phyloP scores from a whole-genome alignment of 805 yeast species.

The Naumovozyma dairenensis region DNA sequence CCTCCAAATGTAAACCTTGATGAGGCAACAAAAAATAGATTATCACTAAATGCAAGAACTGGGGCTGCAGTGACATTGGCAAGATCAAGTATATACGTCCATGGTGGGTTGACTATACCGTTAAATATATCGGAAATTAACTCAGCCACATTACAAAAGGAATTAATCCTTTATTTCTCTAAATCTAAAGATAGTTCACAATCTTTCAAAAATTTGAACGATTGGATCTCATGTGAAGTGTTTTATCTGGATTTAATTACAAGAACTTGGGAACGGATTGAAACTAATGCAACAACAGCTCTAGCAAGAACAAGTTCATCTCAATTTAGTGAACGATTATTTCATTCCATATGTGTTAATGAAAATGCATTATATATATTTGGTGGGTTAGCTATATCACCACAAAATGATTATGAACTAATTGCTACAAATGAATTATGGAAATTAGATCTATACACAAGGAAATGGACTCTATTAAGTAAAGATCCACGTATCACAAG shows the following conservation, averaged over 20 bases:
- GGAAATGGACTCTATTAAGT: constrained; percentile 45
- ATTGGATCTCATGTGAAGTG: constrained; percentile 52
- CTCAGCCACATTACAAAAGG: constrained; percentile 31
- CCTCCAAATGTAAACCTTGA: constrained; percentile 18
- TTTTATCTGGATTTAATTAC: constrained; percentile 52
- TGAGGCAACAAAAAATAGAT: constrained; percentile 38
- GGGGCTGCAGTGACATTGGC: constrained; percentile 54
- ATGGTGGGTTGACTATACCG: constrained; percentile 61
- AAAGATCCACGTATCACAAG: constrained; percentile 29
- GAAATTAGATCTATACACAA: constrained; percentile 47
- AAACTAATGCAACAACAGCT: constrained; percentile 10
- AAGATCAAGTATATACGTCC: constrained; percentile 51
- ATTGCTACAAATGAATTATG: constrained; percentile 56
- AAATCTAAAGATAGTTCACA: constrained; percentile 15
- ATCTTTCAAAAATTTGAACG: constrained; percentile 19
- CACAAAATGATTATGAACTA: constrained; percentile 29
- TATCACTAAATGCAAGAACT: constrained; percentile 50
- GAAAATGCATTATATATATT: constrained; percentile 45
- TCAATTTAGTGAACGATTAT: constrained; percentile 34
- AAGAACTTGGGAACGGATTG: constrained; percentile 45
- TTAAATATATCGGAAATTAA: constrained; percentile 37
- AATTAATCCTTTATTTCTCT: constrained; percentile 30
- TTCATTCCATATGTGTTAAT: constrained; percentile 46
- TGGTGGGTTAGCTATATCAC: constrained; percentile 51
- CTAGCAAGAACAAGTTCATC: background rate